Evolutionary conservation across 2,329 filamentous ascomycete species (phyloP), one percentile per base, ranked within the genome.

Genomic region (Trichoderma cornu-damae): DNA sequence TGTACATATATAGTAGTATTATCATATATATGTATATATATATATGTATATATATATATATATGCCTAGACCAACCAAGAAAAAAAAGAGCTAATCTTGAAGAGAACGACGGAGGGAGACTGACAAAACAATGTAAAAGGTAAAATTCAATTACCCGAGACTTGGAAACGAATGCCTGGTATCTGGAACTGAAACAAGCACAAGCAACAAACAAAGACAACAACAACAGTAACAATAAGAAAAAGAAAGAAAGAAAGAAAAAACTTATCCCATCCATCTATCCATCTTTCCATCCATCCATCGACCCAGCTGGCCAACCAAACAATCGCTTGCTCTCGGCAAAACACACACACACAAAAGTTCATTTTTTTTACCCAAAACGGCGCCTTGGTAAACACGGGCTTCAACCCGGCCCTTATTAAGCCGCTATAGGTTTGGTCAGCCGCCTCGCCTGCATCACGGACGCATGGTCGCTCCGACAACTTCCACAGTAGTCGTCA

Each of bases 401-500:
- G 26, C n/a, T 6, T 20, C n/a, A 5, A 22, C n/a, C 20, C 20
- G 30, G 32, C 26, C 16, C 12, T 42, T n/a, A n/a, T n/a, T n/a
- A 6, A 28, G 16, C 47, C 54, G 16, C 61, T 54, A 67, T 35
- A 47, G 50, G 30, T 57, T n/a, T 60, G 6, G 62, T 66, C 58
- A 69, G 59, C 50, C 62, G 67, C 59, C 67, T 68, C 61, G 68
- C 68, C 59, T 59, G 64, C 60, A 70, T 67, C 44, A 72, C 64
- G 4, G 58, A 64, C 24, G 66, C 61, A 34, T 71, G 67, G 63
- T 84, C 81, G 9, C 67, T 68, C 61, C 69, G 72, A 63, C 81
- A 84, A 66, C 81, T 84, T 28, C 79, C 77, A 57, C 81, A 84
- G 62, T 84, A 81, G 59, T 73, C 74, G 3, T 75, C 70, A 59